phyloP scores from a whole-genome alignment of 129 eudicot genomes.

The Solidago caesia region DNA sequence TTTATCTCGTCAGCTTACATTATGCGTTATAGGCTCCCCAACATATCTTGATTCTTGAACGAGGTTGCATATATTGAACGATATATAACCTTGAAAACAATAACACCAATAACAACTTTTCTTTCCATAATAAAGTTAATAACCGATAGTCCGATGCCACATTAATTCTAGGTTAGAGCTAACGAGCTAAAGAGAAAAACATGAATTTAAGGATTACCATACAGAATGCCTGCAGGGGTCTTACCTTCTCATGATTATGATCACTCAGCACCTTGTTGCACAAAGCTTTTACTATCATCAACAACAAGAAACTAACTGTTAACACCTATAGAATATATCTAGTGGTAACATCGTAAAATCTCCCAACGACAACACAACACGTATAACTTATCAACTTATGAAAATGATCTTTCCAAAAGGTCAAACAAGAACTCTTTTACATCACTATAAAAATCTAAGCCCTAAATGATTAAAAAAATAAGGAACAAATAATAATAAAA shows the following conservation, averaged over 20 bases:
- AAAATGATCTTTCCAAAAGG: background rate
- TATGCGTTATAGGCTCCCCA: too few relatives aligned
- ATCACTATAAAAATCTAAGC: constrained; percentile 2
- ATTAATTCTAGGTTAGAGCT: background rate
- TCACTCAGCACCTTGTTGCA: background rate
- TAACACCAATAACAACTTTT: too few relatives aligned
- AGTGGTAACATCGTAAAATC: background rate
- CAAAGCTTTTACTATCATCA: constrained; percentile 20
- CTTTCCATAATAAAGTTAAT: too few relatives aligned
- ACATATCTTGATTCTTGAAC: too few relatives aligned
- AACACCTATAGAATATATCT: background rate
- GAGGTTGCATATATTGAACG: too few relatives aligned
- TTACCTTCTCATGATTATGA: background rate
- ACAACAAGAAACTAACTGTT: constrained; percentile 22
- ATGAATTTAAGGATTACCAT: too few relatives aligned
- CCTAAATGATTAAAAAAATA: constrained; percentile 1
- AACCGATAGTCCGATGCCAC: too few relatives aligned
- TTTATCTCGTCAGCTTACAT: too few relatives aligned
- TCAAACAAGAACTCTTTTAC: background rate
- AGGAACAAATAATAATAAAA: too few relatives aligned
- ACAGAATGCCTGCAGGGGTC: background rate
- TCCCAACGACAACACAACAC: constrained; percentile 1
- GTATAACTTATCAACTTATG: constrained; percentile 7
- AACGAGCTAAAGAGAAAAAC: background rate
- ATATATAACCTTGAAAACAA: too few relatives aligned